phyloP scores from a whole-genome alignment of 441 rosid species.

The Hypseocharis bilobata region DNA sequence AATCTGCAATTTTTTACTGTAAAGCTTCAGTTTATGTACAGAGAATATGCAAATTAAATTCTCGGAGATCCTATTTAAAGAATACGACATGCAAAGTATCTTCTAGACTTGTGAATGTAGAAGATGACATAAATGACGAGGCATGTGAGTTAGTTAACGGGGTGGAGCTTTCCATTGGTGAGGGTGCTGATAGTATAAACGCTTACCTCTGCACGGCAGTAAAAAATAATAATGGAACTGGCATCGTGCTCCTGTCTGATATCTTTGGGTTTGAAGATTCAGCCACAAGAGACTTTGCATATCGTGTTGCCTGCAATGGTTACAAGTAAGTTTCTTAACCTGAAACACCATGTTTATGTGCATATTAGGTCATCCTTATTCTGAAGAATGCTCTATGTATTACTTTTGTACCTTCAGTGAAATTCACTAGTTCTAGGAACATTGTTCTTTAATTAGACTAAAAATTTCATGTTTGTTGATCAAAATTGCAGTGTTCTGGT shows the following conservation, averaged over 20 bases:
- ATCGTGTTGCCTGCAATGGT: slow-evolving; percentile 78
- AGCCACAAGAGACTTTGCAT: slow-evolving; percentile 68
- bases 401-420: too few species aligned
- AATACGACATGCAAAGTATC: slow-evolving; percentile 17
- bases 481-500: slow-evolving; percentile 57
- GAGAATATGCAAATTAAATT: slow-evolving; percentile 30
- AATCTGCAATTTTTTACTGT: slow-evolving; percentile 28
- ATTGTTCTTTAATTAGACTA: background rate
- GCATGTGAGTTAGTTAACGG: slow-evolving; percentile 67
- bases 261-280: slow-evolving; percentile 67
- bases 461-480: background rate
- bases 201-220: slow-evolving; percentile 63
- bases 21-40: slow-evolving; percentile 47
- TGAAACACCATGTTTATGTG: background rate
- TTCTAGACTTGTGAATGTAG: slow-evolving; percentile 34
- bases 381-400: too few species aligned
- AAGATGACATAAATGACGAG: slow-evolving; percentile 46
- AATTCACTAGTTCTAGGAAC: background rate
- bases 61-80: slow-evolving; percentile 18
- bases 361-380: too few species aligned
- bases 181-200: slow-evolving; percentile 36
- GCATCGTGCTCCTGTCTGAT: slow-evolving; percentile 60
- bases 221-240: slow-evolving; percentile 66
- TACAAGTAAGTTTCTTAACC: slow-evolving; percentile 47
- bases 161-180: slow-evolving; percentile 49